Evolutionary conservation across 176 grass and related monocot species (phyloP).

Genomic region (Alloteropsis semialata): DNA sequence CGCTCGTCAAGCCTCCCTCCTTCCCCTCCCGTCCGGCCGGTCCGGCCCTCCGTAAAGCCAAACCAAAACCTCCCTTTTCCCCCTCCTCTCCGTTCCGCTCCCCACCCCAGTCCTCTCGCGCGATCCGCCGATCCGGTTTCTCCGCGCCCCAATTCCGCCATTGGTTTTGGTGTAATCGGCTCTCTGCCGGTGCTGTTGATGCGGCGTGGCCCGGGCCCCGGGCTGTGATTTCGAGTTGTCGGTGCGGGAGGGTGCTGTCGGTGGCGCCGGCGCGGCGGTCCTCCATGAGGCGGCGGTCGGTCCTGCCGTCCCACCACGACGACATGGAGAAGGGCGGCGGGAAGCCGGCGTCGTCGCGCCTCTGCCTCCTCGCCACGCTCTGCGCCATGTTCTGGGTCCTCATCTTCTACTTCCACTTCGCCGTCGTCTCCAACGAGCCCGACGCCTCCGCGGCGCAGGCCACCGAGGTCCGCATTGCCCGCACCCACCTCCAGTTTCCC

Average conservation of each 20-base stretch:
- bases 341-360: constrained; percentile 61
- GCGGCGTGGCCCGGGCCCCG: not conserved
- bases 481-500: not conserved
- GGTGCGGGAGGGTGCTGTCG: not conserved
- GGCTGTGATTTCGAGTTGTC: not conserved
- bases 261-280: not conserved
- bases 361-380: constrained; percentile 77
- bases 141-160: not conserved
- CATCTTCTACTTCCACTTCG: constrained; percentile 96
- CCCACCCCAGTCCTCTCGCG: not conserved
- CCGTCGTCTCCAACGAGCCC: constrained; percentile 45
- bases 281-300: constrained; percentile 65
- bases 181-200: not conserved
- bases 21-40: not conserved
- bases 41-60: not conserved
- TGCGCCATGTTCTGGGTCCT: constrained; percentile 88
- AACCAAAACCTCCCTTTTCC: not conserved
- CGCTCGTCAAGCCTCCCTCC: not conserved
- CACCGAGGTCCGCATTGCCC: constrained; percentile 22
- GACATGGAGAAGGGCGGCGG: constrained; percentile 73
- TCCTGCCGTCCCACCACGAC: constrained; percentile 40
- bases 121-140: constrained; percentile 37
- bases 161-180: not conserved
- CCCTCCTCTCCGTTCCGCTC: not conserved
- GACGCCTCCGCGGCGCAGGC: not conserved